phyloP scores from a whole-genome alignment of 306 rosid genomes.

The Vigna nakashimae region DNA sequence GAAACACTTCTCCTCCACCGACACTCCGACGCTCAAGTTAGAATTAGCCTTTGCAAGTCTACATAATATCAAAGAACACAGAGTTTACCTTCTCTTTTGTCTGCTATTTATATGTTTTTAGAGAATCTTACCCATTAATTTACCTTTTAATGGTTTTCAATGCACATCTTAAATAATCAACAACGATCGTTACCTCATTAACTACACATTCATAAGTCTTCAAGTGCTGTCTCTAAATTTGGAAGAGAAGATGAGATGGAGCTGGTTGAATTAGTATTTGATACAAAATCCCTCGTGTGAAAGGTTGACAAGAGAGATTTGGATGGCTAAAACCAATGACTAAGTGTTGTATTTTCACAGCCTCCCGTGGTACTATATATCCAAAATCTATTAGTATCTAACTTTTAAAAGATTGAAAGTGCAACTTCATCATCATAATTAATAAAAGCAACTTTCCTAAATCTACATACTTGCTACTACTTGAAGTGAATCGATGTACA shows the following conservation, averaged over 20 bases:
- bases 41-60: no score
- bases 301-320: not conserved
- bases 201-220: no score
- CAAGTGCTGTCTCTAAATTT: no score
- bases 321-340: not conserved
- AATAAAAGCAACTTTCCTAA: constrained; percentile 6
- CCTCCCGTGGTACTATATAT: constrained; percentile 1
- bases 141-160: no score
- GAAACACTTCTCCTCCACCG: no score
- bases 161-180: no score
- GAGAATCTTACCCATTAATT: no score
- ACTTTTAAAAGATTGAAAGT: constrained; percentile 26
- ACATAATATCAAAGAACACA: no score
- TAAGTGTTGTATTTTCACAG: not conserved
- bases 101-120: no score
- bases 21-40: no score
- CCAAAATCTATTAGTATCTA: not conserved
- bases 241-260: not conserved
- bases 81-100: no score
- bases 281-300: not conserved
- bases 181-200: no score
- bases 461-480: not conserved
- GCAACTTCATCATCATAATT: constrained; percentile 22
- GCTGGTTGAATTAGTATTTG: not conserved
- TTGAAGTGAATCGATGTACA: not conserved